Evolutionary conservation across 306 rosid genomes (phyloP), one percentile per base, ranked within the genome.

Genomic region (Betula pendula): DNA sequence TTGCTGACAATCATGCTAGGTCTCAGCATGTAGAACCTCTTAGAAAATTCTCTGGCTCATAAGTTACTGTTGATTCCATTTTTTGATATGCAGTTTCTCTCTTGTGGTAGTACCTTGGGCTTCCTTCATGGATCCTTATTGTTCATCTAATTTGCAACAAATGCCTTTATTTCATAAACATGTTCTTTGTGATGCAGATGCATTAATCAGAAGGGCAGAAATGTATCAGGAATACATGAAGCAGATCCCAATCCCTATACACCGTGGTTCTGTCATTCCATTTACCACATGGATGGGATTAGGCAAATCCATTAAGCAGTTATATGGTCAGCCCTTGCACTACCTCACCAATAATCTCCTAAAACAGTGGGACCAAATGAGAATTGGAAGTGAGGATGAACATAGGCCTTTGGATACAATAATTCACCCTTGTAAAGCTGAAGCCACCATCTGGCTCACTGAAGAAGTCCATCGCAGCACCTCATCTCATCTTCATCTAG

Each of bases 191-290:
- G 29, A 17, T 17, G 55, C 88, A 92, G 97, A 81, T 38, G 84
- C 81, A 73, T 73, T 95, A 84, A 78, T 62, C 43, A 86, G 76
- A 79, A 83, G 92, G 83, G 99, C 99, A 29, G 90, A 84, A 83
- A 88, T 92, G 96, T 95, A 95, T 90, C 99, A 90, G 79, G 96
- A 88, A 6, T 92, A 88, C 90, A 95, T 89, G 97, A 92, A 88
- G 85, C 97, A 80, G 75, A 74, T 95, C 66, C 91, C 93, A 51
- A 81, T 95, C 78, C 99, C 99, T 13, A 79, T 69, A 15, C 80
- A 27, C 29, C 93, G 96, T 48, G 99, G 97, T 50, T 88, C 98
- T 48, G 77, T 91, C 20, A 88, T 95, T 70, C 98, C 98, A 4
- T 95, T 76, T 79, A 88, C 79, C 44, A 77, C 99, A 31, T 95